Conservation (phyloP, 2,329 filamentous ascomycete genomes). For the Nannizziopsis arthrosporioides region DNA sequence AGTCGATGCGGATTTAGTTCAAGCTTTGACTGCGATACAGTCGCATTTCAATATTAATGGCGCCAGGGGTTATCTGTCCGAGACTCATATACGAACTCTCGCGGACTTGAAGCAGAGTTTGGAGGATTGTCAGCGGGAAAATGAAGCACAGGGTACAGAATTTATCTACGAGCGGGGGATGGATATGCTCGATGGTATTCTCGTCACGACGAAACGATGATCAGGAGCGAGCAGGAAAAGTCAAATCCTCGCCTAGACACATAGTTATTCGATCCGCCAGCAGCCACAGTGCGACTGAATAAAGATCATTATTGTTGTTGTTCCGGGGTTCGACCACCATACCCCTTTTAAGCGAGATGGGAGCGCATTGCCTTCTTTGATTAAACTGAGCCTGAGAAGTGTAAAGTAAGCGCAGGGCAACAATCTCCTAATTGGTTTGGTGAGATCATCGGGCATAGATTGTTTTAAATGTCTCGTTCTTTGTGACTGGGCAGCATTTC, state of each 20-base stretch:
- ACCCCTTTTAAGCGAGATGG: too few species aligned
- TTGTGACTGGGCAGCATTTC: too few species aligned
- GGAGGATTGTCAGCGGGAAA: constrained; percentile 8
- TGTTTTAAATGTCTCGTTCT: too few species aligned
- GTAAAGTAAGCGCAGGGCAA: too few species aligned
- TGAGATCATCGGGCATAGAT: too few species aligned
- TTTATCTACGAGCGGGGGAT: constrained; percentile 18
- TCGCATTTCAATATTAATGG: neutral
- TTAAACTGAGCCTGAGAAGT: too few species aligned
- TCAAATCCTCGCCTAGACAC: neutral
- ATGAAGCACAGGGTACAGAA: constrained; percentile 11
- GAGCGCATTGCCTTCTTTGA: too few species aligned
- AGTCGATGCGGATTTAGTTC: constrained; percentile 30
- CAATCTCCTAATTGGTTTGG: too few species aligned
- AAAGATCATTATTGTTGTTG: too few species aligned
- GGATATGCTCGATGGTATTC: constrained; percentile 14
- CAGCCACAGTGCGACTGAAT: too few species aligned
- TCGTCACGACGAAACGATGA: constrained; percentile 13
- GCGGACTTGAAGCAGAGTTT: constrained; percentile 10
- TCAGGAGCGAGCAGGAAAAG: constrained; percentile 1
- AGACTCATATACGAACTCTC: constrained; percentile 11
- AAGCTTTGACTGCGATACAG: constrained; percentile 26
- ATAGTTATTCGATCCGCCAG: too few species aligned
- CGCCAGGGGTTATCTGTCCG: neutral
- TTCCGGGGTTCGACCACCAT: too few species aligned